Base-by-base conservation (phyloP, 1,284 basidiomycete species). In the Mycena citricolor region DNA sequence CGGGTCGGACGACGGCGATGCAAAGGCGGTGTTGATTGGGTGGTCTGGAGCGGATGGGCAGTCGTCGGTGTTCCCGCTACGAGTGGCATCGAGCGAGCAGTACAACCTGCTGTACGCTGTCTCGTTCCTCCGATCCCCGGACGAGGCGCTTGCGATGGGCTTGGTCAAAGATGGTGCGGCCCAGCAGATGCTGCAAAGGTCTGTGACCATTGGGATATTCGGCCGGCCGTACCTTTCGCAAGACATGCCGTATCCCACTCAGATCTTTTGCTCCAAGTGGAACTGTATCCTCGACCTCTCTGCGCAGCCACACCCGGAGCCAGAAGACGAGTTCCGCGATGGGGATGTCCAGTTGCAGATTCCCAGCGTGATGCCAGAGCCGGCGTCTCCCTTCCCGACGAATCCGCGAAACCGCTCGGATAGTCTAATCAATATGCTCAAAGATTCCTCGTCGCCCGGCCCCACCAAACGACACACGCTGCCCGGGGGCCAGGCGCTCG, bases 51-150 rank as follows among this genome's bases (percentile, higher is more conserved):
- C 68, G 31, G 61, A 64, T 4, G 63, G 71, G 30, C 64, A 63
- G 16, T 57, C 58, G n/a, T 42, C 43, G 10, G 67, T 77, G 2
- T 93, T 93, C 61, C 92, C 91, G 1, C 65, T 94, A 7, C 67
- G 63, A 4, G 70, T 94, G 4, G 73, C 74, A 0, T 72, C 81
- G 2, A 70, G 74, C 49, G 89, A 90, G 40, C 91, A 94, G 64
- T 88, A 83, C 59, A 94, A 94, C 60, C 70, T 94, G 16, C 74
- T 95, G 6, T 94, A 94, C 56, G 83, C 86, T 0, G 86, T 94
- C 8, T 78, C 81, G 7, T 87, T 90, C 59, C 64, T 87, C 52
- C 73, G 74, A 12, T 73, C 77, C 3, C 78, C 82, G 1, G 80
- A 83, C 29, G 83, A 88, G 41, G 65, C 70, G 4, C 41, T 53